phyloP scores from a whole-genome alignment of 352 stramenopile species.

The Pseudoperonospora humuli region DNA sequence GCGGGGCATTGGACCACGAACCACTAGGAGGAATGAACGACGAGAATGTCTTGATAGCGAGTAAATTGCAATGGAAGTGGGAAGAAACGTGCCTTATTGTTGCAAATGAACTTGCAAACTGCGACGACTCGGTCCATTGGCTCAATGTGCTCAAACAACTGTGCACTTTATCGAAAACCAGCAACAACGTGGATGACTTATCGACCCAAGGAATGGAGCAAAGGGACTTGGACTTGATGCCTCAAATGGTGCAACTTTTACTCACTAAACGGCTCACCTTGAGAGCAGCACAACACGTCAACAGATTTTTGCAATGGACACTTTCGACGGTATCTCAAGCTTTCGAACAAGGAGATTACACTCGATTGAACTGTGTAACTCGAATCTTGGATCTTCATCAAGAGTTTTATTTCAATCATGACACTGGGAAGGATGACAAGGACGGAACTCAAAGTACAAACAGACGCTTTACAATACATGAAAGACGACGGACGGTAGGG shows the following conservation, averaged over 20 bases:
- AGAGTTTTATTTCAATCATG: conserved; percentile 47
- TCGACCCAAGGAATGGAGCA: conserved; percentile 25
- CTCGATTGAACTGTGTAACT: conserved; percentile 35
- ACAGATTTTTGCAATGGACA: conserved; percentile 45
- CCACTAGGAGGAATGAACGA: background rate
- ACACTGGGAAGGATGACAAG: conserved; percentile 2
- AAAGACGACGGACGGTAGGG: conserved; percentile 1
- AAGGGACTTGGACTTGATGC: conserved; percentile 45
- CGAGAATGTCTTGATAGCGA: conserved; percentile 6
- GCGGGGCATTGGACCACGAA: too few species aligned
- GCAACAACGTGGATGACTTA: conserved; percentile 2
- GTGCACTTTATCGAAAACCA: background rate
- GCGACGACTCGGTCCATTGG: conserved; percentile 23
- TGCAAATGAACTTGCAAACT: conserved; percentile 27
- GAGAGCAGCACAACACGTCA: conserved; percentile 23
- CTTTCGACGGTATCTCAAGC: conserved; percentile 23
- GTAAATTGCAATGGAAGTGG: conserved; percentile 43
- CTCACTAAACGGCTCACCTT: conserved; percentile 29
- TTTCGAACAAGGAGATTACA: conserved; percentile 31
- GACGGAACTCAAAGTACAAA: background rate
- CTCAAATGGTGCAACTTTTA: conserved; percentile 49
- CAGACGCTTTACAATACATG: conserved; percentile 8
- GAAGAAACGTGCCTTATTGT: conserved; percentile 40
- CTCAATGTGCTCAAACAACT: conserved; percentile 28
- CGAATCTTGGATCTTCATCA: conserved; percentile 52